Conservation (phyloP, 371 early-diverging fungal genomes). For the Mucor plumbeus region DNA sequence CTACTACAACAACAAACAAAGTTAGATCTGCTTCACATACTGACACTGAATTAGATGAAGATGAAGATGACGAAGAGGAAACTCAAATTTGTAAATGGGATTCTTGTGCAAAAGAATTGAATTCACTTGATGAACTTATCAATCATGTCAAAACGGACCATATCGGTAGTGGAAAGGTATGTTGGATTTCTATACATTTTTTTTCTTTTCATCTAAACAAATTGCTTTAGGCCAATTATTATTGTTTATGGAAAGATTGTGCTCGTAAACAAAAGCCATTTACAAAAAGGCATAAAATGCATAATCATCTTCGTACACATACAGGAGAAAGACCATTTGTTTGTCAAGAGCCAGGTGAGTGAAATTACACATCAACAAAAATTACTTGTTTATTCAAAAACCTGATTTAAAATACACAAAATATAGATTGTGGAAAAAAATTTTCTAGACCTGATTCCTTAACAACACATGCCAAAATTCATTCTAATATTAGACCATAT, state of each 20-base stretch:
- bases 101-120: conserved; percentile 52
- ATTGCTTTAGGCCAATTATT: conserved; percentile 60
- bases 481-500: conserved; percentile 71
- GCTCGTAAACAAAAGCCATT: conserved; percentile 72
- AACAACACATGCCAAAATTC: conserved; percentile 83
- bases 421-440: conserved; percentile 69
- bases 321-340: conserved; percentile 74
- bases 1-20: conserved; percentile 10
- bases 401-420: not conserved
- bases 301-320: conserved; percentile 84
- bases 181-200: too few relatives aligned
- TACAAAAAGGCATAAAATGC: conserved; percentile 83
- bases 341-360: conserved; percentile 32
- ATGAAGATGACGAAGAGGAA: conserved; percentile 35
- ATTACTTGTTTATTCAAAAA: not conserved
- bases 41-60: conserved; percentile 27
- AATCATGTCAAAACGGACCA: conserved; percentile 64
- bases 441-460: conserved; percentile 86
- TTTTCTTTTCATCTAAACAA: too few relatives aligned
- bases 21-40: conserved; percentile 24
- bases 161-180: conserved; percentile 70
- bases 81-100: conserved; percentile 60
- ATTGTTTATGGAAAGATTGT: conserved; percentile 79
- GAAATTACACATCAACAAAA: not conserved
- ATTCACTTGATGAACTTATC: conserved; percentile 54